Conservation (phyloP, 352 stramenopile genomes). For the Phytophthora foliorum region DNA sequence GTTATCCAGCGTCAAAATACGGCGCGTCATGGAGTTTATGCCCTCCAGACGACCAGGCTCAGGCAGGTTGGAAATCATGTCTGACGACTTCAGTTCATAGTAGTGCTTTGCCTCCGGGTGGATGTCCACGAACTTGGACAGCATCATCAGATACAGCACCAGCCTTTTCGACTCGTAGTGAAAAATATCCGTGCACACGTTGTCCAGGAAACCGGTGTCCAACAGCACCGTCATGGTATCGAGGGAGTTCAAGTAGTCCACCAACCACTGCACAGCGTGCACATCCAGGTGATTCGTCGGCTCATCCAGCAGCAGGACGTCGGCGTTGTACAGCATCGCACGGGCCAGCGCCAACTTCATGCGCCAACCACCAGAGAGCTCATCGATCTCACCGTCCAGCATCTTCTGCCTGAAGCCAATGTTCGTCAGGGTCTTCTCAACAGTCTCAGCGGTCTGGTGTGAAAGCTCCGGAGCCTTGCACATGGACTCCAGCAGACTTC, state of each 20-base stretch:
- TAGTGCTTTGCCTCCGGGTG: constrained; percentile 95
- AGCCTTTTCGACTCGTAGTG: constrained; percentile 98
- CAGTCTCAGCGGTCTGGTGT: constrained; percentile 74
- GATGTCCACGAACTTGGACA: constrained; percentile 91
- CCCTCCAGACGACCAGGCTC: constrained; percentile 92
- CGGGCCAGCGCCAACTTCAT: constrained; percentile 97
- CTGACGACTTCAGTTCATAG: constrained; percentile 90
- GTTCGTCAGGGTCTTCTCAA: constrained; percentile 84
- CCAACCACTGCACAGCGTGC: constrained; percentile 98
- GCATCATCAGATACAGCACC: constrained; percentile 91
- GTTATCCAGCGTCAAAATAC: constrained; percentile 92
- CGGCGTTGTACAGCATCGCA: constrained; percentile 95
- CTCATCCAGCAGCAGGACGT: constrained; percentile 97
- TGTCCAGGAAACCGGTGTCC: constrained; percentile 97
- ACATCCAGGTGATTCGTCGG: constrained; percentile 97
- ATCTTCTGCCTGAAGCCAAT: constrained; percentile 96
- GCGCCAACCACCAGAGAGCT: constrained; percentile 95
- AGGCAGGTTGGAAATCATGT: constrained; percentile 90
- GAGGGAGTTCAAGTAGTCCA: constrained; percentile 97
- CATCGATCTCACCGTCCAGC: constrained; percentile 94
- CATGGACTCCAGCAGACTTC: constrained; percentile 76
- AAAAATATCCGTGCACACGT: constrained; percentile 97
- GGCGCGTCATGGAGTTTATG: constrained; percentile 92
- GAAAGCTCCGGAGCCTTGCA: constrained; percentile 76
- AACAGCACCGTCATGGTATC: constrained; percentile 96